Percentiles rank a stretch among this genome's conserved stretches.
These are phyloP conservation scores for Bretschneidera sinensis DNA, from an alignment of 345 rosid genomes.

Conservation along the genomic window DNA sequence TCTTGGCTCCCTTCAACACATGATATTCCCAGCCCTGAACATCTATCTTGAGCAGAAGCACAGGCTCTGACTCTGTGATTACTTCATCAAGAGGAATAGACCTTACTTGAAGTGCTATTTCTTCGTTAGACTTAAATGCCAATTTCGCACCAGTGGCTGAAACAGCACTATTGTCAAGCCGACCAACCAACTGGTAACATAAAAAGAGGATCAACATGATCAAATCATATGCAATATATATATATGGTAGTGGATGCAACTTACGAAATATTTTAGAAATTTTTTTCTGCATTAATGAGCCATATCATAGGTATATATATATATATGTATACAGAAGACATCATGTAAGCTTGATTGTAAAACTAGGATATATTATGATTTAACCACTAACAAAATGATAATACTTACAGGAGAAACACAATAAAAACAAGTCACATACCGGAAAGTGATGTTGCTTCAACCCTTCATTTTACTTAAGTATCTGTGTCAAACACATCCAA, in stretches of 20 bases:
- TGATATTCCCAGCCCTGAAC: slow-evolving; percentile 99
- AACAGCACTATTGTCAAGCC: slow-evolving; percentile 94
- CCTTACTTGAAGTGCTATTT: slow-evolving; percentile 80
- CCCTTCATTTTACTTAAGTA: too few species aligned
- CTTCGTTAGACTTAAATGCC: slow-evolving; percentile 94
- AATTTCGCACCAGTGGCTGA: slow-evolving; percentile 84
- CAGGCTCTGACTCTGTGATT: slow-evolving; percentile 49
- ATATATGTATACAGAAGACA: too few species aligned
- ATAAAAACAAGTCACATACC: too few species aligned
- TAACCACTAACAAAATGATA: too few species aligned
- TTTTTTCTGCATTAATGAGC: background rate
- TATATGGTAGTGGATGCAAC: background rate
- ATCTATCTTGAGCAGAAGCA: slow-evolving; percentile 76
- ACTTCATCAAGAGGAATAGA: slow-evolving; percentile 78
- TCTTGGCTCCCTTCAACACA: slow-evolving; percentile 78
- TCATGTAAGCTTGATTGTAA: too few species aligned
- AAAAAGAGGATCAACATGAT: slow-evolving; percentile 4
- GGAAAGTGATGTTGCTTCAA: too few species aligned
- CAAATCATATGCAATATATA: background rate
- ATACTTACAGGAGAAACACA: too few species aligned
- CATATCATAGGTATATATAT: background rate
- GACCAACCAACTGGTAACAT: slow-evolving; percentile 72
- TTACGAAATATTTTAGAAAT: too few species aligned
- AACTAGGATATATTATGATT: too few species aligned
- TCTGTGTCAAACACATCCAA: too few species aligned